Evolutionary conservation across 345 rosid genomes (phyloP), one percentile per base, ranked within the genome.

Genomic region (Geranium rotundifolium): DNA sequence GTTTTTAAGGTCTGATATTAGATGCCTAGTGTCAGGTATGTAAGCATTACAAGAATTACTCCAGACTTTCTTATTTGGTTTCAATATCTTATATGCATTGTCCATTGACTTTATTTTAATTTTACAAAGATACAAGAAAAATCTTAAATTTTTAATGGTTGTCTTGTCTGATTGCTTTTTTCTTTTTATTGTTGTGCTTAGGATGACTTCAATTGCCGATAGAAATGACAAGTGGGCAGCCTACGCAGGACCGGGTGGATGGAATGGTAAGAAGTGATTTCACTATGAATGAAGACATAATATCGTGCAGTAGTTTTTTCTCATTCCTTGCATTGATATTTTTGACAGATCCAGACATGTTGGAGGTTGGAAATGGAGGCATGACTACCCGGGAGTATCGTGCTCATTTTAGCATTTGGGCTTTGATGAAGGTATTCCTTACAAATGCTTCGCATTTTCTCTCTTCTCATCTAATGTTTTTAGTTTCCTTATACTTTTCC

Each of bases 331-430:
- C 69, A 34, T 65, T 39, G 18, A 15, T 39, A 55, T 57, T 20
- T 63, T 29, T 18, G 29, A 52, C 76, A 93, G 99, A 90, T 80
- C 99, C 99, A 37, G 99, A 93, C 76, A 93, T 93, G 99, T 65
- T 90, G 75, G 99, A 93, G 80, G 97, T 93, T 68, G 99, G 99
- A 8, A 93, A 93, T 65, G 97, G 91, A 67, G 97, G 99, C 71
- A 93, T 93, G 99, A 86, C 77, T 61, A 82, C 74, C 73, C 77
- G 75, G 65, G 99, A 93, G 74, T 88, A 93, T 63, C 90, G 88
- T 34, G 82, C 95, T 60, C 99, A 93, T 75, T 93, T 90, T 67
- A 88, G 99, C 78, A 90, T 93, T 62, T 93, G 99, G 97, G 91
- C 96, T 76, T 72, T 93, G 85, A 85, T 90, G 90, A 93, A 93